phyloP scores from a whole-genome alignment of 352 stramenopile genomes.

The Phytophthora pisi region DNA sequence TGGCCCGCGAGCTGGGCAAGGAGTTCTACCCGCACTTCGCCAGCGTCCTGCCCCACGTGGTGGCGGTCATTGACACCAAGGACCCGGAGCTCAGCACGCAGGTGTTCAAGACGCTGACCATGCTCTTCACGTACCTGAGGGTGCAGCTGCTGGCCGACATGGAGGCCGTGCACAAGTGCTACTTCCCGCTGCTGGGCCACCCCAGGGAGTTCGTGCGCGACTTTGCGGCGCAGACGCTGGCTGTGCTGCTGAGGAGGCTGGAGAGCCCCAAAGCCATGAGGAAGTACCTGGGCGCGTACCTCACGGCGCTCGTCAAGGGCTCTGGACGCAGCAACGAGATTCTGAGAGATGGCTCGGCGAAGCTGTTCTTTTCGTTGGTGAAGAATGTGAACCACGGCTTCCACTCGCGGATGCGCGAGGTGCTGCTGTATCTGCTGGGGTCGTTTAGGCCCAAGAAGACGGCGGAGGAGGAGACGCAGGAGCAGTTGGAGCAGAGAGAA shows the following conservation, averaged over 20 bases:
- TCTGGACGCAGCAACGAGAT: constrained; percentile 62
- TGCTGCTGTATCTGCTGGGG: constrained; percentile 74
- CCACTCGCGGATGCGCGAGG: constrained; percentile 84
- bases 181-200: constrained; percentile 89
- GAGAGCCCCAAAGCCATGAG: constrained; percentile 75
- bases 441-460: constrained; percentile 65
- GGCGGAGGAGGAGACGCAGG: constrained; percentile 9
- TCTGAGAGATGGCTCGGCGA: constrained; percentile 87
- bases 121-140: constrained; percentile 89
- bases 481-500: constrained; percentile 37
- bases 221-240: constrained; percentile 89
- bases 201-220: constrained; percentile 87
- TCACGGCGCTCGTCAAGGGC: constrained; percentile 78
- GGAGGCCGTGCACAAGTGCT: constrained; percentile 90
- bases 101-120: constrained; percentile 91
- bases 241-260: constrained; percentile 81
- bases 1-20: constrained; percentile 82
- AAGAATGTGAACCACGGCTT: constrained; percentile 88
- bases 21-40: constrained; percentile 90
- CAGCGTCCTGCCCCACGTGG: constrained; percentile 55
- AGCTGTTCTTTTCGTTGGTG: constrained; percentile 82
- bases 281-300: constrained; percentile 80
- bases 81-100: constrained; percentile 90
- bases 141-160: constrained; percentile 88
- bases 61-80: constrained; percentile 86